Percentiles rank a stretch among this genome's conserved stretches.
phyloP scores from a whole-genome alignment of 2,329 filamentous ascomycete genomes.

The Ophiostoma piceae region DNA sequence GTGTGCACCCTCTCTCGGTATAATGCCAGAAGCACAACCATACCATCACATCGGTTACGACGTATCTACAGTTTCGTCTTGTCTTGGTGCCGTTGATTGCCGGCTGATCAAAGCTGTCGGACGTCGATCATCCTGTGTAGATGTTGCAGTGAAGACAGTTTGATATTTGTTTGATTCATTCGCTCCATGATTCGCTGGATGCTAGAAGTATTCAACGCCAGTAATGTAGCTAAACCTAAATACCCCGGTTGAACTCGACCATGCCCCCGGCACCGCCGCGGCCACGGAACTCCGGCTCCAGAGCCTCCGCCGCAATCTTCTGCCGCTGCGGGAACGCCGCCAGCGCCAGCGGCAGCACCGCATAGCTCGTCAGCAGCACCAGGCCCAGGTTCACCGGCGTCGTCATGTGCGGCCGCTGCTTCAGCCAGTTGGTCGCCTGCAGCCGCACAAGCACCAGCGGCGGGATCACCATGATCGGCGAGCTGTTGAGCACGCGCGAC shows the following conservation, averaged over 20 bases:
- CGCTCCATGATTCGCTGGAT: no score
- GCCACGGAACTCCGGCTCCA: constrained; percentile 84
- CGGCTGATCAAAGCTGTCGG: no score
- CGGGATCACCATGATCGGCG: constrained; percentile 94
- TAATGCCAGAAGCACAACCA: constrained; percentile 9
- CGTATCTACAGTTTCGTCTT: neutral
- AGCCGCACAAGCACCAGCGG: constrained; percentile 78
- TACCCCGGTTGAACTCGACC: constrained; percentile 96
- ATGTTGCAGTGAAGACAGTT: no score
- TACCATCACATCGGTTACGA: neutral
- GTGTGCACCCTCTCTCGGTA: neutral
- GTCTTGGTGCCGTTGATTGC: neutral
- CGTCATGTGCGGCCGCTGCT: constrained; percentile 67
- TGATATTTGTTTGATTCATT: no score
- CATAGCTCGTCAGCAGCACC: constrained; percentile 80
- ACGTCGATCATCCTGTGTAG: no score
- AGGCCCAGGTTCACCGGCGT: constrained; percentile 80
- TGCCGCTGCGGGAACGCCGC: constrained; percentile 91
- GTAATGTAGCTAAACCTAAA: constrained; percentile 35
- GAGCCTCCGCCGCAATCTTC: constrained; percentile 63
- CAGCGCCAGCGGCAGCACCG: constrained; percentile 82
- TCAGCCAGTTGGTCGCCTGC: constrained; percentile 78
- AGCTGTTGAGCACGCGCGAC: constrained; percentile 86
- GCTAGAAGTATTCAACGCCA: no score
- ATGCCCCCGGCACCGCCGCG: constrained; percentile 71